Evolutionary conservation across 2,329 filamentous ascomycete species (phyloP).

Genomic region (Neophaeococcomyces mojaviensis): DNA sequence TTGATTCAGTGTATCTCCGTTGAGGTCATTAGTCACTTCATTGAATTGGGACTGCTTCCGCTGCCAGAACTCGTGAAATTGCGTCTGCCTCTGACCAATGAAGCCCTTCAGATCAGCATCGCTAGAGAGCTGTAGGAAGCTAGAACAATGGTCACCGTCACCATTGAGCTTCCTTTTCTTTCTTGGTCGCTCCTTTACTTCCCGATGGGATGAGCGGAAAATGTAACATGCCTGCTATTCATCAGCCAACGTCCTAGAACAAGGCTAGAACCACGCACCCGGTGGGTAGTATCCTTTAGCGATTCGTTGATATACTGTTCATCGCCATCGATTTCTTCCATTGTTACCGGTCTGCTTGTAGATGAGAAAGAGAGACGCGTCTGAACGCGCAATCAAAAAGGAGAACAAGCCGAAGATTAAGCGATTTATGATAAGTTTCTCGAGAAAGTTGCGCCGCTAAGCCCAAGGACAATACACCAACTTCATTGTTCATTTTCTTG

Average conservation of each 20-base stretch:
- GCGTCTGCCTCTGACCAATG: conserved; percentile 29
- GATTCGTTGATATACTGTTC: not conserved
- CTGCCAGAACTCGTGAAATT: conserved; percentile 34
- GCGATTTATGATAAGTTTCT: too few species aligned
- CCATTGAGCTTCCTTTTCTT: conserved; percentile 51
- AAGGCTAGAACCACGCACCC: not conserved
- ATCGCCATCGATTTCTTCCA: conserved; percentile 5
- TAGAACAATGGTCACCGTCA: not conserved
- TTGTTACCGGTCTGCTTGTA: not conserved
- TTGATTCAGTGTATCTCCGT: conserved; percentile 32
- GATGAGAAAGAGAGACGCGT: too few species aligned
- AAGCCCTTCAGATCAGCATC: conserved; percentile 30
- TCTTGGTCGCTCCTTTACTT: conserved; percentile 36
- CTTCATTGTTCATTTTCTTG: not conserved
- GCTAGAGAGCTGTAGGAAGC: conserved; percentile 34
- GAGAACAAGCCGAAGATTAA: too few species aligned
- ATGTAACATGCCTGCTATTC: conserved; percentile 19
- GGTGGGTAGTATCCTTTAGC: conserved; percentile 6
- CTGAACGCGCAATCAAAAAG: too few species aligned
- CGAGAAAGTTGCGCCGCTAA: too few species aligned
- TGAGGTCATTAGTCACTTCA: conserved; percentile 33
- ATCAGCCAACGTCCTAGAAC: not conserved
- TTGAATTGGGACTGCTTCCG: conserved; percentile 33
- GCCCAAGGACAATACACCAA: too few species aligned
- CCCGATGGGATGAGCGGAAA: conserved; percentile 15